Base-by-base conservation (phyloP, 2,329 filamentous ascomycete genomes). In the Neospermospora avenae region DNA sequence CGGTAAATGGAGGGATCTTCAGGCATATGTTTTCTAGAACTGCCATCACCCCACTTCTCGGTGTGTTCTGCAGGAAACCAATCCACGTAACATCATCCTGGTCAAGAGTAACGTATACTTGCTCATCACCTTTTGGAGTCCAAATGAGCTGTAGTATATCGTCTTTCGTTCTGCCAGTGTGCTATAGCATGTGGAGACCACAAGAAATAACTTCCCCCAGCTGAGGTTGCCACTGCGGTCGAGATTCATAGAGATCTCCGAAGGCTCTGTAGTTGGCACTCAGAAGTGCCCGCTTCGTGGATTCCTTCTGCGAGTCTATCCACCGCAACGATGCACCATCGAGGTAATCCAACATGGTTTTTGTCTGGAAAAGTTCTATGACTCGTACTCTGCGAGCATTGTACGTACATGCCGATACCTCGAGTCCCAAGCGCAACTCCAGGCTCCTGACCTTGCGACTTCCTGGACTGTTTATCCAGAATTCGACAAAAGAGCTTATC, bases 381-480 rank as follows among this genome's bases (percentile, higher is more conserved):
- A 63, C 20, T 22, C 53, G 41, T 45, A 41, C 16, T 22, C 61
- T 41, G 34, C 61, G 61, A n/a, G 53, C 55, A 46, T 63, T 63
- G 14, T 37, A 49, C 8, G 61, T 60, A 42, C 61, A 63, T 49
- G 54, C 20, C 3, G 61, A 63, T 22, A 63, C 61, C 55, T 63
- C 61, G 31, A 63, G 28, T 14, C 57, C 61, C 16, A 63, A 46
- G n/a, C 45, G 41, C 7, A 34, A 35, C 51, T 63, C 57, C 14
- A 63, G 54, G 35, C 13, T 8, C 39, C 20, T 16, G 13, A 60
- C 37, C 6, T 49, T 24, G 7, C 61, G 57, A 16, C 22, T 63
- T 28, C 24, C 14, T 39, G 59, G 42, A 14, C 39, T 34, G 22
- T 58, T 48, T 39, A 58, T 63, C 61, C 57, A 60, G 3, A 58